Conservation (phyloP, 345 rosid genomes). For the Boechera divaricarpa region DNA sequence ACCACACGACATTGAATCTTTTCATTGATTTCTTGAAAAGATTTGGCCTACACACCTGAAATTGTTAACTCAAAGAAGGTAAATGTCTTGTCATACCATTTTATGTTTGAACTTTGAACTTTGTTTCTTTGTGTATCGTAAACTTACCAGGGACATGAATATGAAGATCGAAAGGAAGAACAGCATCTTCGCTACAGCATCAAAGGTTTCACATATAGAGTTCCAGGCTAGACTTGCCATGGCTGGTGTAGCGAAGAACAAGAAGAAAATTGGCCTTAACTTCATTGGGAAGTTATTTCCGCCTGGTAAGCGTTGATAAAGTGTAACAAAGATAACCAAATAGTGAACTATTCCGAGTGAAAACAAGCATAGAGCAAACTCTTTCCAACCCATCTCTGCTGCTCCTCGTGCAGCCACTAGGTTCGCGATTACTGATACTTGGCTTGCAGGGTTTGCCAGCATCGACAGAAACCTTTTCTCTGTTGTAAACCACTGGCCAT, state of each 20-base stretch:
- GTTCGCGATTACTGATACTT: constrained; percentile 68
- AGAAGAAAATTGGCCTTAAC: constrained; percentile 66
- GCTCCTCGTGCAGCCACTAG: constrained; percentile 62
- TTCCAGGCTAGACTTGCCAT: constrained; percentile 69
- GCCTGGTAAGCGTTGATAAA: constrained; percentile 66
- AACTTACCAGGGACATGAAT: constrained; percentile 63
- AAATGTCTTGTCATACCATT: not conserved
- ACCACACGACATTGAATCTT: constrained; percentile 71
- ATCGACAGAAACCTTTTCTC: constrained; percentile 60
- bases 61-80: not conserved
- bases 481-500: constrained; percentile 83
- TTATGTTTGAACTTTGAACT: not conserved
- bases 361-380: constrained; percentile 64
- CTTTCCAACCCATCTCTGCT: constrained; percentile 64
- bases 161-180: constrained; percentile 67
- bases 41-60: constrained; percentile 63
- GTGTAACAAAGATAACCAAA: constrained; percentile 72
- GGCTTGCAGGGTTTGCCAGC: constrained; percentile 71
- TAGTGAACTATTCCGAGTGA: constrained; percentile 72
- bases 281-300: constrained; percentile 49
- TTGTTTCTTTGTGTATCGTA: not conserved
- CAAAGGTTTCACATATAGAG: constrained; percentile 62
- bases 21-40: constrained; percentile 72
- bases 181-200: constrained; percentile 57
- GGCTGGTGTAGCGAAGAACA: constrained; percentile 80